Evolutionary conservation across 176 grass and related monocot genomes (phyloP).

Genomic region (Raddia guianensis): DNA sequence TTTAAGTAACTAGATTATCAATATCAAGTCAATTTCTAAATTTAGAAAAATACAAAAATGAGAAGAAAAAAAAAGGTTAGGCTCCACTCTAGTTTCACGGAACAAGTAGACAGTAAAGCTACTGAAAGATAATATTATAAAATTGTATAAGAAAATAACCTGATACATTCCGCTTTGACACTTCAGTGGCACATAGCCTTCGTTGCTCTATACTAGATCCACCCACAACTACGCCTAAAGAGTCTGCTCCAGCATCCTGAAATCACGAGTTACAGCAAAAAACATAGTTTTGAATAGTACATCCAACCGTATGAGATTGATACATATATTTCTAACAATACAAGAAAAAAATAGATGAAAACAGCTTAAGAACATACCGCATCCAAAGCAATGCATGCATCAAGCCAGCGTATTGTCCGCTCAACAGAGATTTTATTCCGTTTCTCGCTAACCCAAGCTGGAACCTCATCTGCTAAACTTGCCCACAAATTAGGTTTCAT

Average conservation of each 20-base stretch:
- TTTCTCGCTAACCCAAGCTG: slow-evolving; percentile 85
- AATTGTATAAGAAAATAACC: slow-evolving; percentile 48
- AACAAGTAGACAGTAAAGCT: neutral
- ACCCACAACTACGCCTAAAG: slow-evolving; percentile 81
- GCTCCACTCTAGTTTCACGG: neutral
- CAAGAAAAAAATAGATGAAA: neutral
- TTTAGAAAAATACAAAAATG: neutral
- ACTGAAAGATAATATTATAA: neutral
- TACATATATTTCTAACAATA: neutral
- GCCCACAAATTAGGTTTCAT: slow-evolving; percentile 85
- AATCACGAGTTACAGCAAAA: slow-evolving; percentile 16
- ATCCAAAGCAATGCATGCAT: slow-evolving; percentile 76
- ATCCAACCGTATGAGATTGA: neutral
- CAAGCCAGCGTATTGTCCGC: slow-evolving; percentile 89
- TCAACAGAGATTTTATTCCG: slow-evolving; percentile 86
- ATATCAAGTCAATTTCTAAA: neutral
- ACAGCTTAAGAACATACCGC: slow-evolving; percentile 42
- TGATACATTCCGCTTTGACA: slow-evolving; percentile 79
- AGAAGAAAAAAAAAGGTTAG: slow-evolving; percentile 32
- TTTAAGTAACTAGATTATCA: neutral
- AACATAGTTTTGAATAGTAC: neutral
- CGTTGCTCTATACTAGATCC: slow-evolving; percentile 75
- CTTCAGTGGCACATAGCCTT: slow-evolving; percentile 80
- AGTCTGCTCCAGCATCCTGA: slow-evolving; percentile 69
- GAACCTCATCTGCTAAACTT: slow-evolving; percentile 90